Conservation (phyloP, 345 rosid genomes). For the Arabidopsis suecica region DNA sequence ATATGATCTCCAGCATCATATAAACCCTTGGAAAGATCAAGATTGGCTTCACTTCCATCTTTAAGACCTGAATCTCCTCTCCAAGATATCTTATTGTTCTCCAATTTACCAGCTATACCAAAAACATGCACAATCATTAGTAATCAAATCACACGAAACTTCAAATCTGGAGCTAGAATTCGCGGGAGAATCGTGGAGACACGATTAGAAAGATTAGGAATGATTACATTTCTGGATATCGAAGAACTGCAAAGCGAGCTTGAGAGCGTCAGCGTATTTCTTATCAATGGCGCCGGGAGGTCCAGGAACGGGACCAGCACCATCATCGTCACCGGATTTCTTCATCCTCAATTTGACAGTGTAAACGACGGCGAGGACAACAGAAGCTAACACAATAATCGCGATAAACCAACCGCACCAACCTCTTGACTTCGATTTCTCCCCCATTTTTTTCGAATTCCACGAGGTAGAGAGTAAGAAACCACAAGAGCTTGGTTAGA, state of each 20-base stretch:
- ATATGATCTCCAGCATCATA: conserved; percentile 97
- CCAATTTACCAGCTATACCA: conserved; percentile 89
- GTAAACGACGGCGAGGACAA: conserved; percentile 67
- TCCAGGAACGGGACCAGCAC: conserved; percentile 67
- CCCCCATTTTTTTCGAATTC: conserved; percentile 59
- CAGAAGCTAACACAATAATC: conserved; percentile 48
- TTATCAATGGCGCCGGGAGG: conserved; percentile 85
- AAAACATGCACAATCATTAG: conserved; percentile 4
- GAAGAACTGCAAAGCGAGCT: conserved; percentile 80
- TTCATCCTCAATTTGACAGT: conserved; percentile 55
- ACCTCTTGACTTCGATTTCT: conserved; percentile 66
- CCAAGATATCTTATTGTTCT: conserved; percentile 71
- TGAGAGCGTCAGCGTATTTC: conserved; percentile 84
- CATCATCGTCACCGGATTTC: conserved; percentile 48
- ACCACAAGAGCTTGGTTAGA: background rate
- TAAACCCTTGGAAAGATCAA: conserved; percentile 87
- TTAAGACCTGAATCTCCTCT: conserved; percentile 87
- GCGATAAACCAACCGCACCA: conserved; percentile 78
- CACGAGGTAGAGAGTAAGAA: too few relatives aligned
- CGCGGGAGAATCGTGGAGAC: background rate
- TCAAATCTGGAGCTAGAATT: too few relatives aligned
- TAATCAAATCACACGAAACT: conserved; percentile 5
- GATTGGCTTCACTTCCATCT: conserved; percentile 69
- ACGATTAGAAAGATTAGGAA: background rate
- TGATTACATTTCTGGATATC: conserved; percentile 83